A percentile compares a stretch with the other conserved stretches of the same genome.
Conservation (phyloP, 495 filamentous ascomycete genomes). For the Lasiosphaeria hispida region DNA sequence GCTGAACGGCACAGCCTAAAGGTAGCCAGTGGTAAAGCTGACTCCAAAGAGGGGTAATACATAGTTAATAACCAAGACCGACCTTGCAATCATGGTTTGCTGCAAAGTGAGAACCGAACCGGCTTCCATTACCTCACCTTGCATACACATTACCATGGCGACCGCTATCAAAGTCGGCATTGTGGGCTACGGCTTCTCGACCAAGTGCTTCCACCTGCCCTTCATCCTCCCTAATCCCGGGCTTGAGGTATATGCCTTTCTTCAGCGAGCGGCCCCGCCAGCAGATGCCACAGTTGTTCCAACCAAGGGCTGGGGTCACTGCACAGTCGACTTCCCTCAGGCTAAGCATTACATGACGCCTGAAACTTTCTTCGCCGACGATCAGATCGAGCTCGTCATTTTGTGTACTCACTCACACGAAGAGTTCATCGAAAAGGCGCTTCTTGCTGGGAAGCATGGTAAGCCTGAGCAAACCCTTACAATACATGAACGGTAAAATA, state of each 20-base stretch:
- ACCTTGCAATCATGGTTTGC: too few species aligned
- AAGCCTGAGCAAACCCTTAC: background rate
- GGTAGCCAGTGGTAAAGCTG: too few species aligned
- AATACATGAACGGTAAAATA: background rate
- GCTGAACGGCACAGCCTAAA: too few species aligned
- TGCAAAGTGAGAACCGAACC: background rate
- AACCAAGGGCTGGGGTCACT: constrained; percentile 26
- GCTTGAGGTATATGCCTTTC: constrained; percentile 54
- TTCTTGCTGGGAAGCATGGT: constrained; percentile 64
- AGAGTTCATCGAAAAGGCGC: constrained; percentile 55
- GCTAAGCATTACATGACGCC: constrained; percentile 43
- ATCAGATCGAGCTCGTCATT: constrained; percentile 60
- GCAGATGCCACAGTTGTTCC: background rate
- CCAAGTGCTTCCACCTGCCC: constrained; percentile 73
- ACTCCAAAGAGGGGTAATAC: too few species aligned
- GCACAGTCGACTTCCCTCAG: constrained; percentile 35
- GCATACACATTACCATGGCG: background rate
- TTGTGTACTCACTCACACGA: constrained; percentile 64
- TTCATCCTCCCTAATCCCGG: constrained; percentile 61
- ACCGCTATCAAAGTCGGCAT: constrained; percentile 35
- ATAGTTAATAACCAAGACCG: too few species aligned
- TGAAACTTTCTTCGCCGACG: constrained; percentile 59
- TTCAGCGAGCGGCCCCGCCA: constrained; percentile 33
- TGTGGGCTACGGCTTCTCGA: constrained; percentile 55
- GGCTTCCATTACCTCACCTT: background rate